Base-by-base conservation (phyloP, 257 asterid species). In the Penstemon barbatus region DNA sequence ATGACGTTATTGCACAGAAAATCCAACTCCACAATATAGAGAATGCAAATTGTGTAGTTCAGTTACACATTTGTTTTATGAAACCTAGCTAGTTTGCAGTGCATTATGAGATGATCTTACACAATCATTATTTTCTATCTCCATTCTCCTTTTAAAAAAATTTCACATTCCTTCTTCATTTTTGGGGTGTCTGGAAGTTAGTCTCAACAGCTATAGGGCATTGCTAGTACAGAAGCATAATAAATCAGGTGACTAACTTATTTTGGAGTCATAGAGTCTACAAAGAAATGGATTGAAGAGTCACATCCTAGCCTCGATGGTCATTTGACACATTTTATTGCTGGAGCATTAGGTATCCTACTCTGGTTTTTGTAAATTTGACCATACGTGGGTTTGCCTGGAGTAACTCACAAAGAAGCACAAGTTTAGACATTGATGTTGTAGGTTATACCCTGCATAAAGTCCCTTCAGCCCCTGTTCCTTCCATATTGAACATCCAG, bases 401-500 rank as follows among this genome's bases (percentile, higher is more conserved):
- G 50, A 51, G 68, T 18, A 18, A 54, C 71, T 67, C 15, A 49
- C 44, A 36, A 15, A 64, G 15, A 42, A 12, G 45, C 65, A 62
- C 44, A 5, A 4, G 11, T 49, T 54, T 8, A 43, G 51, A 68
- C 56, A 44, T 53, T 55, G 40, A 57, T 37, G 41, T 42, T 40
- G 59, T 70, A 62, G 58, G 19, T 11, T 37, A 62, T 83, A 89
- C 96, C 96, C 95, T 0, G 92, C 89, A 77, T 89, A 89, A 54
- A 89, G 81, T 55, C 95, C 96, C 74, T 71, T 89, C 12, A 80
- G 72, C 44, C 96, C 96, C 76, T 87, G 96, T 60, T 87, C 95
- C 79, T 81, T 87, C 92, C 89, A 89, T 74, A 89, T 89, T 56
- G 95, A 89, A 78, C 83, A 69, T 53, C 95, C 96, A 82, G 96